phyloP scores from a whole-genome alignment of 768 basidiomycete species.

The Calvatia gigantea region DNA sequence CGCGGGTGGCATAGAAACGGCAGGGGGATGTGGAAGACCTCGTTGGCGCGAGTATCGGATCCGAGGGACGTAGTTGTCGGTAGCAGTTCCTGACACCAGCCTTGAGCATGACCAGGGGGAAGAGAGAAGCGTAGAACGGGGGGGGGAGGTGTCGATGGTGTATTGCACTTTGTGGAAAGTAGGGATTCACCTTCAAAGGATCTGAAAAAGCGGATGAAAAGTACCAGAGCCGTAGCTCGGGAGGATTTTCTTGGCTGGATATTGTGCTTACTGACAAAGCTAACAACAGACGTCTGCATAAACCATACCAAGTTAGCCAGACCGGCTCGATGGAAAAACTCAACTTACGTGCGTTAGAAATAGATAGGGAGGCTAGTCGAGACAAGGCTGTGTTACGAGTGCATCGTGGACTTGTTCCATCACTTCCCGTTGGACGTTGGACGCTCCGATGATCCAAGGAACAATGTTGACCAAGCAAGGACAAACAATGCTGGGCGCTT shows the following conservation, averaged over 20 bases:
- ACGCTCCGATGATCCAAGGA: not conserved
- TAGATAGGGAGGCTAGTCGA: not conserved
- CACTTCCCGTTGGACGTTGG: not conserved
- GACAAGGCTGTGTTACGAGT: conserved; percentile 2
- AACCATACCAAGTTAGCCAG: not conserved
- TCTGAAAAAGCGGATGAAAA: too few species aligned
- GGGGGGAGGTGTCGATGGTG: not conserved
- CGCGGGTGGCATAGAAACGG: not conserved
- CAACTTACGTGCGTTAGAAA: not conserved
- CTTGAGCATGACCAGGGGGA: not conserved
- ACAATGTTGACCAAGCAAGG: not conserved
- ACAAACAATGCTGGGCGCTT: not conserved
- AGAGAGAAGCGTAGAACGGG: not conserved
- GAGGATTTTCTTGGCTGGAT: too few species aligned
- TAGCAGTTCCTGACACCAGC: not conserved
- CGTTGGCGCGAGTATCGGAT: not conserved
- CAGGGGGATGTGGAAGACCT: not conserved
- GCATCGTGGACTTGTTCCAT: conserved; percentile 6
- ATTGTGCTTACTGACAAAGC: not conserved
- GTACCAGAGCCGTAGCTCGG: too few species aligned
- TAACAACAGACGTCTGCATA: not conserved
- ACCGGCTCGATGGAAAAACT: not conserved
- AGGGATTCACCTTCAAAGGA: not conserved
- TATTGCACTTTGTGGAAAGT: not conserved
- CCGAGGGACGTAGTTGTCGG: not conserved